Evolutionary conservation across 2,329 filamentous ascomycete species (phyloP), one percentile per base, ranked within the genome.

Genomic region (Ophiostoma sp.): DNA sequence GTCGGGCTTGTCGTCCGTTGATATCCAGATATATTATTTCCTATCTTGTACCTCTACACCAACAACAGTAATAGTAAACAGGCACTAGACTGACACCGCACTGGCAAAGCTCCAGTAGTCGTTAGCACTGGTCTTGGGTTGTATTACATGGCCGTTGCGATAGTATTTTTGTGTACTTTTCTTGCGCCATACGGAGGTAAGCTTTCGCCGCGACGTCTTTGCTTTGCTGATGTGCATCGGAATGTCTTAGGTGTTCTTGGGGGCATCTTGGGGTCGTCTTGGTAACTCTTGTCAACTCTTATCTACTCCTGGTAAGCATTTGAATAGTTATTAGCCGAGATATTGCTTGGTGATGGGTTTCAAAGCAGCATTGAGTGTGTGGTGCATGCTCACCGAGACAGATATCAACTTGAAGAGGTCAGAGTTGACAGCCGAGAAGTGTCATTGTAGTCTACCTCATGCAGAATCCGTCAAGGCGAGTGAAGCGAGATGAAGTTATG

Each of bases 91-190:
- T 48, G 44, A 48, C 44, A 48, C 17, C 8, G 17, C 44, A 48
- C 44, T 48, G 44, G 17, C 17, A 48, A 48, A 20, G 44, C 17
- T 48, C n/a, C 15, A 3, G 23, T 27, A 27, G 23, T 8, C n/a
- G n/a, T 27, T 57, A 27, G 39, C 39, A 31, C 23, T 13, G 52
- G 23, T 27, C 23, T 57, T 57, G 23, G 23, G 23, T 57, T 15
- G n/a, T 57, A 57, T 57, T 27, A 15, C 1, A 27, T 27, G 31
- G 52, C 10, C 23, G 27, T 15, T 57, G 52, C 23, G 52, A 57
- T 57, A n/a, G 23, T 57, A 57, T 57, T 57, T 57, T 57, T 57
- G 52, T 15, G 11, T 57, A 57, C 23, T 57, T 57, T 27, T 57
- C 52, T 57, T 57, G 52, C 52, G 23, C 23, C 52, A 57, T 57